Conservation (phyloP, 177 flowering plant genomes). For the Vitis hybrid region DNA sequence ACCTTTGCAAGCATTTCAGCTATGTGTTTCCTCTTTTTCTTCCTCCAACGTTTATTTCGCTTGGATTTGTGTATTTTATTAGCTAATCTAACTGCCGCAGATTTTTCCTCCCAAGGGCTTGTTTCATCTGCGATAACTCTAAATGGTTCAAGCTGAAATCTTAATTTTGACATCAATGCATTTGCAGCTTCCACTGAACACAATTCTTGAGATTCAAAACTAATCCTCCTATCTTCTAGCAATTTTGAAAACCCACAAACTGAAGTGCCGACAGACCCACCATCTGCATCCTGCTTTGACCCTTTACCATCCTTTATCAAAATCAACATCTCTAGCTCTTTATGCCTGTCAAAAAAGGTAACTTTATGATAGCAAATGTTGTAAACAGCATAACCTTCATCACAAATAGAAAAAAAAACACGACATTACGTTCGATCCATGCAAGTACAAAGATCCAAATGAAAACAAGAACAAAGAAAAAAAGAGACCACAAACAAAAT, state of each 20-base stretch:
- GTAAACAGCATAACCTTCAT: neutral
- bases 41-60: slow-evolving; percentile 82
- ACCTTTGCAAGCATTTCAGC: slow-evolving; percentile 74
- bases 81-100: slow-evolving; percentile 55
- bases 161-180: slow-evolving; percentile 49
- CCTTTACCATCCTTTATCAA: slow-evolving; percentile 36
- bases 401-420: neutral
- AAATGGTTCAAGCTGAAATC: slow-evolving; percentile 69
- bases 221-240: slow-evolving; percentile 42
- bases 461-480: too few relatives aligned
- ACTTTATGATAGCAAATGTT: neutral
- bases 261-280: slow-evolving; percentile 12
- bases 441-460: too few relatives aligned
- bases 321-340: slow-evolving; percentile 58
- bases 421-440: neutral
- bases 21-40: slow-evolving; percentile 63
- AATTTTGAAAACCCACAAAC: slow-evolving; percentile 29
- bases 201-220: slow-evolving; percentile 44
- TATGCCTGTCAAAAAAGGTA: slow-evolving; percentile 40
- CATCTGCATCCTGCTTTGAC: slow-evolving; percentile 16
- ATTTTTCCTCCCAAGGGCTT: slow-evolving; percentile 84
- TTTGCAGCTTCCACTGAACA: slow-evolving; percentile 63
- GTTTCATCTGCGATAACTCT: slow-evolving; percentile 51
- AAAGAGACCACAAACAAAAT: too few relatives aligned
- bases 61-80: slow-evolving; percentile 58